Base-by-base conservation (phyloP, 192 early-diverging fungal genomes). In the Coemansia sp. region DNA sequence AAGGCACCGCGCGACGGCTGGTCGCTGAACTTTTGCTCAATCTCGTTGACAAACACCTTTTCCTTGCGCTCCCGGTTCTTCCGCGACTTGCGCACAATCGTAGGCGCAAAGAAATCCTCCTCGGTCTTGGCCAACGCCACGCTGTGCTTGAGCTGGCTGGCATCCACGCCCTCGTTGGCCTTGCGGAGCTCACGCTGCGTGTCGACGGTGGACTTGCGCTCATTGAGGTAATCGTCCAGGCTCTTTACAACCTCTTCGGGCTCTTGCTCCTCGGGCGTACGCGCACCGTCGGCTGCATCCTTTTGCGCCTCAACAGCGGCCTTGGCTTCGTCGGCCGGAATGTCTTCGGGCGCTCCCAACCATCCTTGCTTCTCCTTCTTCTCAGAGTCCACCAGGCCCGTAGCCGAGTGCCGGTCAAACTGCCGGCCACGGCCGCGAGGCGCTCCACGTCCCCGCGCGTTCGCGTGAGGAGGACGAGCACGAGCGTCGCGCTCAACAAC, bases 341-440 rank as follows among this genome's bases (percentile, higher is more conserved):
- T 57, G 38, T 69, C 82, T 59, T 70, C 64, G 57, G 73, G 75
- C 22, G 62, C 60, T 23, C 72, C 76, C 25, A 93, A 91, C 92
- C 92, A 93, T 37, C 87, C 88, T 73, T 89, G 88, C 72, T 85
- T 89, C 73, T 92, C 89, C 85, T 98, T 96, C 88, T 98, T 98
- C 41, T 91, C 90, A 50, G 87, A 88, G 72, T 94, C 94, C 56
- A 63, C 65, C 41, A 87, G 76, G 45, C 88, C 92, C n/a, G 90
- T 91, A 54, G 75, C 90, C 72, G 85, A 88, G 86, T 92, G 93
- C 70, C 95, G 91, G 58, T 59, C 58, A 24, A 47, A 91, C 78
- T 89, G 86, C 60, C 90, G 88, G 2, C 90, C 87, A 72, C 86
- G 85, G 37, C 70, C 60, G 14, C 85, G 76, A 23, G 84, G 85